These are phyloP conservation scores for Aureobasidium sp. DNA, from an alignment of 2,329 filamentous ascomycete genomes.

Conservation along the genomic window DNA sequence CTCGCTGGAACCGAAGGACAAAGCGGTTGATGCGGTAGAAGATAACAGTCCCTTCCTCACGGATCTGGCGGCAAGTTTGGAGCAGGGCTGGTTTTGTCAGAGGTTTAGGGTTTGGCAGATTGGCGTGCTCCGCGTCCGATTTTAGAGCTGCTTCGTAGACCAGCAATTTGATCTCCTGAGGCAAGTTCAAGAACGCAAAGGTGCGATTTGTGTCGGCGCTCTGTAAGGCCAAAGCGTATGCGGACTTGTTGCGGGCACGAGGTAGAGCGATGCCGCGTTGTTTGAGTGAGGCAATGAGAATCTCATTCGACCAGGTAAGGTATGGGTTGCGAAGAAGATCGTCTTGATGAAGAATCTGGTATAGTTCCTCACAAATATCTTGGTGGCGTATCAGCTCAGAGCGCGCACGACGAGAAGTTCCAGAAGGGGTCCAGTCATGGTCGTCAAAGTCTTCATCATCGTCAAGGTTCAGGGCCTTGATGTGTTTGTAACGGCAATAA, in stretches of 20 bases:
- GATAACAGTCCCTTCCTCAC: neutral
- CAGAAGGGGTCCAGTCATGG: neutral
- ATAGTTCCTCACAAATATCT: neutral
- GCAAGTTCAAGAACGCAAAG: neutral
- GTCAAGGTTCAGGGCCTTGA: neutral
- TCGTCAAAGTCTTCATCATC: neutral
- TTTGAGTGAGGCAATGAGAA: neutral
- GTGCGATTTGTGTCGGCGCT: neutral
- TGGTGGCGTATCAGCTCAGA: neutral
- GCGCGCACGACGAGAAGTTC: neutral
- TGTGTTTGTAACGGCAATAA: neutral
- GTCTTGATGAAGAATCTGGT: neutral
- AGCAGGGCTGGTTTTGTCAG: neutral
- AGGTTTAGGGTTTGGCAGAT: neutral
- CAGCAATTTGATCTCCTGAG: neutral
- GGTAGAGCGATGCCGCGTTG: neutral
- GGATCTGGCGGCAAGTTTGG: neutral
- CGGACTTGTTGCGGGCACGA: neutral
- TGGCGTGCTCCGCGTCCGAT: neutral
- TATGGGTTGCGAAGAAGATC: neutral
- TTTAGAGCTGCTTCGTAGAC: neutral
- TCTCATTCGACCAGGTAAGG: neutral
- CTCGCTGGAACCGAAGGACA: no score
- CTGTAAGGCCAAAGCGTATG: neutral
- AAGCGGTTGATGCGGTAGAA: conserved; percentile 5